Percentiles rank a stretch among this genome's conserved stretches.
phyloP scores from a whole-genome alignment of 768 basidiomycete genomes.

The Dendrothele bispora region DNA sequence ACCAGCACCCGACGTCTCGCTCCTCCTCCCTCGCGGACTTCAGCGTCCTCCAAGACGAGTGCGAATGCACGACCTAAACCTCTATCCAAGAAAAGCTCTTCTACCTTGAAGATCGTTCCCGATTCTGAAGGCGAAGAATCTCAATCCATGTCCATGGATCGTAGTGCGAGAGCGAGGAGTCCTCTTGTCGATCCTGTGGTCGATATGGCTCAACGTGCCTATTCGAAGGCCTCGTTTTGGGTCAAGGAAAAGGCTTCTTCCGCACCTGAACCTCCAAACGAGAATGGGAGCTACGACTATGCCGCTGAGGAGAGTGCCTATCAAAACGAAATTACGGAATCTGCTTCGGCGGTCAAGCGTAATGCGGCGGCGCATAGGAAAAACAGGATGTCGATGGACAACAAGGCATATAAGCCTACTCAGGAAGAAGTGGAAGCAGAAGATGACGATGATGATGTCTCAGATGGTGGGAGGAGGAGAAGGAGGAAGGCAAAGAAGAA shows the following conservation, averaged over 20 bases:
- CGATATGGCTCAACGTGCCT: conserved; percentile 52
- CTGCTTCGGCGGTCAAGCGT: conserved; percentile 27
- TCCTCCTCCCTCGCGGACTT: no score
- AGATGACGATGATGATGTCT: conserved; percentile 49
- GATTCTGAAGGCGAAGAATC: conserved; percentile 66
- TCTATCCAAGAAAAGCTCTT: conserved; percentile 54
- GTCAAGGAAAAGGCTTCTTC: conserved; percentile 63
- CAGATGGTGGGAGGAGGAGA: conserved; percentile 49
- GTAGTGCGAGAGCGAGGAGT: conserved; percentile 59
- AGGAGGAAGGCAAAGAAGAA: conserved; percentile 55
- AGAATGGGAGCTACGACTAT: conserved; percentile 70
- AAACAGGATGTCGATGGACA: conserved; percentile 70
- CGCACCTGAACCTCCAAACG: conserved; percentile 50
- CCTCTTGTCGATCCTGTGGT: conserved; percentile 61
- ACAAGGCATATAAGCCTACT: conserved; percentile 78
- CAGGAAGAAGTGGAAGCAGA: conserved; percentile 62
- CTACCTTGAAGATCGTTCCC: conserved; percentile 48
- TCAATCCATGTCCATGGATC: conserved; percentile 19
- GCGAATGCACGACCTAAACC: conserved; percentile 40
- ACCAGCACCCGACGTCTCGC: conserved; percentile 58
- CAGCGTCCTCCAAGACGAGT: no score
- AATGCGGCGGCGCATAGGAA: conserved; percentile 33
- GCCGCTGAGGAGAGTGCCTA: conserved; percentile 72
- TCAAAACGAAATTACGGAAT: conserved; percentile 33
- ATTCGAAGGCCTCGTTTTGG: conserved; percentile 61